Conservation (phyloP, 768 basidiomycete genomes). For the Calocera viscosa region DNA sequence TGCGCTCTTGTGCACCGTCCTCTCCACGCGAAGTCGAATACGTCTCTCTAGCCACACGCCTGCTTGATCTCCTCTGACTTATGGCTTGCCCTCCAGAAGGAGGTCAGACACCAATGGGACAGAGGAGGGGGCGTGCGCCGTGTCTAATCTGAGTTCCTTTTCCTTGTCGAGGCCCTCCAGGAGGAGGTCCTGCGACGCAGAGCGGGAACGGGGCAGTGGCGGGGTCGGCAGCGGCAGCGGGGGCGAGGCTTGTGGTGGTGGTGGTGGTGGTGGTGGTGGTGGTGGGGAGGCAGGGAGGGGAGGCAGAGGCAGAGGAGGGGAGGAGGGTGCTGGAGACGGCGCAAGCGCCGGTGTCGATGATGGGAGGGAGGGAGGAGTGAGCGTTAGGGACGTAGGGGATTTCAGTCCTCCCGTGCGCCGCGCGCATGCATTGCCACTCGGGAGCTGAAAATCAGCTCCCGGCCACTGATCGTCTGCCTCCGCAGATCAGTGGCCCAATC, state of each 20-base stretch:
- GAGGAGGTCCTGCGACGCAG: neutral
- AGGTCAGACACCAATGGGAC: too few species aligned
- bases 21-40: too few species aligned
- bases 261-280: too few species aligned
- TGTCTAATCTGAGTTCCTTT: too few species aligned
- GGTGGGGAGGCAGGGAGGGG: neutral
- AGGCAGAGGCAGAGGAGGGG: neutral
- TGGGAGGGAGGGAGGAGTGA: neutral
- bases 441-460: neutral
- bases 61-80: too few species aligned
- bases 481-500: neutral
- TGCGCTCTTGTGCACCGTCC: too few species aligned
- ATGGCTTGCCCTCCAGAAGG: too few species aligned
- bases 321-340: neutral
- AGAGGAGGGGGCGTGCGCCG: too few species aligned
- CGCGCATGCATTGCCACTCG: neutral
- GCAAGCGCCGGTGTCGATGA: neutral
- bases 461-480: neutral
- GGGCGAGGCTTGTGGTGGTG: neutral
- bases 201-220: neutral
- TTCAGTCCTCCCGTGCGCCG: neutral
- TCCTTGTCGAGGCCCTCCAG: neutral
- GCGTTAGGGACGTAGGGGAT: neutral
- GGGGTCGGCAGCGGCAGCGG: neutral
- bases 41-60: too few species aligned